phyloP scores from a whole-genome alignment of 2,329 filamentous ascomycete species.

The Colletotrichum noveboracense region DNA sequence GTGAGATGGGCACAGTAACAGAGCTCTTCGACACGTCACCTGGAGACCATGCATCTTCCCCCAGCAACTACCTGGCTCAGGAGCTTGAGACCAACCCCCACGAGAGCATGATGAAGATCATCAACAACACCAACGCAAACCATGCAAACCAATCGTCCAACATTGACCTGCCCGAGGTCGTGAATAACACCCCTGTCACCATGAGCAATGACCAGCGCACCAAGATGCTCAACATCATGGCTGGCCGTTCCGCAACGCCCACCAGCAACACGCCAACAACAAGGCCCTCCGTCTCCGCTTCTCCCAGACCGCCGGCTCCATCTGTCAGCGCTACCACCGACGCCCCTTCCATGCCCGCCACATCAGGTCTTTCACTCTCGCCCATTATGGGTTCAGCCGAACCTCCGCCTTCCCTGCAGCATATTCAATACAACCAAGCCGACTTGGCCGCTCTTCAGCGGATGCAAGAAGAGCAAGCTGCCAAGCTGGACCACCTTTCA shows the following conservation, averaged over 20 bases:
- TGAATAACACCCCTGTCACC: slow-evolving; percentile 59
- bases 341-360: slow-evolving; percentile 21
- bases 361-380: slow-evolving; percentile 45
- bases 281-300: slow-evolving; percentile 23
- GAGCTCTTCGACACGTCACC: slow-evolving; percentile 62
- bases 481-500: slow-evolving; percentile 76
- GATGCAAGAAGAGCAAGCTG: slow-evolving; percentile 79
- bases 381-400: slow-evolving; percentile 52
- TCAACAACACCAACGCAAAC: slow-evolving; percentile 66
- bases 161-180: slow-evolving; percentile 61
- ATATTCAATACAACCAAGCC: slow-evolving; percentile 71
- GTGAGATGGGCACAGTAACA: slow-evolving; percentile 62
- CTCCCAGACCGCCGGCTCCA: slow-evolving; percentile 22
- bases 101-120: slow-evolving; percentile 69
- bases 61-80: slow-evolving; percentile 54
- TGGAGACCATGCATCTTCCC: slow-evolving; percentile 48
- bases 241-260: slow-evolving; percentile 41
- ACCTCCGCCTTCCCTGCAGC: slow-evolving; percentile 58
- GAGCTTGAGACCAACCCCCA: slow-evolving; percentile 64
- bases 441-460: slow-evolving; percentile 82
- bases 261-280: slow-evolving; percentile 22
- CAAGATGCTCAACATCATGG: slow-evolving; percentile 65
- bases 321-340: slow-evolving; percentile 13
- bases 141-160: slow-evolving; percentile 54
- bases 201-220: slow-evolving; percentile 63